Evolutionary conservation across 1,139 yeast species (phyloP).

Genomic region (Debaryomyces robertsiae): DNA sequence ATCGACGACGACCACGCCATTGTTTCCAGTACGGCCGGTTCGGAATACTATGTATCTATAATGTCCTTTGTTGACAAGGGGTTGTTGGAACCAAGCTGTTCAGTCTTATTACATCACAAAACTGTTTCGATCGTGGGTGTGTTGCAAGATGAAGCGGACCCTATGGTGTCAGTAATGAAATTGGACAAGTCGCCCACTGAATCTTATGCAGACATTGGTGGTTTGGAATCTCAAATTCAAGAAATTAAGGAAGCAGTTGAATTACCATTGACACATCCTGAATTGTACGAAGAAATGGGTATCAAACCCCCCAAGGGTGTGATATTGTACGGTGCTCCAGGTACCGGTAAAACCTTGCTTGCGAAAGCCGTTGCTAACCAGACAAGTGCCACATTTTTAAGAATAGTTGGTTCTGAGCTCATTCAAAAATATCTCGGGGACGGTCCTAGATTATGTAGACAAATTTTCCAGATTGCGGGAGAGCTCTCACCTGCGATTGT

Average conservation of each 20-base stretch:
- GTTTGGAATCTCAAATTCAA: conserved; percentile 92
- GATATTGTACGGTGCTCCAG: conserved; percentile 97
- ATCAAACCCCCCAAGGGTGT: conserved; percentile 99
- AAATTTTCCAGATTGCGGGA: conserved; percentile 94
- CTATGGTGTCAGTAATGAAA: conserved; percentile 97
- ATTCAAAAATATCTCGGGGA: conserved; percentile 98
- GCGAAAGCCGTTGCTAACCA: conserved; percentile 99
- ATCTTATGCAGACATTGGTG: conserved; percentile 97
- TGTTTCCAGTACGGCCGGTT: conserved; percentile 93
- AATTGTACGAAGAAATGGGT: conserved; percentile 98
- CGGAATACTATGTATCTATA: conserved; percentile 94
- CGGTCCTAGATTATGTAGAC: conserved; percentile 94
- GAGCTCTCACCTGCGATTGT: conserved; percentile 98
- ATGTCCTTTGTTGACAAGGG: conserved; percentile 98
- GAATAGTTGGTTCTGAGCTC: conserved; percentile 96
- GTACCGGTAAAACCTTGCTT: conserved; percentile 95
- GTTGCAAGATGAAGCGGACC: conserved; percentile 92
- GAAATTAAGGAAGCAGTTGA: conserved; percentile 98
- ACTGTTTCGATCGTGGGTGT: conserved; percentile 95
- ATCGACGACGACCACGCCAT: conserved; percentile 99
- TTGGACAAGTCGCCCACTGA: conserved; percentile 97
- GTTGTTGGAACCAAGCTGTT: conserved; percentile 95
- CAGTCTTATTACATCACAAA: conserved; percentile 92
- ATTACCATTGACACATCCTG: conserved; percentile 96
- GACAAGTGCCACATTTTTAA: conserved; percentile 91